Base-by-base conservation (phyloP, 2,329 filamentous ascomycete species). In the Huntiella omanensis region DNA sequence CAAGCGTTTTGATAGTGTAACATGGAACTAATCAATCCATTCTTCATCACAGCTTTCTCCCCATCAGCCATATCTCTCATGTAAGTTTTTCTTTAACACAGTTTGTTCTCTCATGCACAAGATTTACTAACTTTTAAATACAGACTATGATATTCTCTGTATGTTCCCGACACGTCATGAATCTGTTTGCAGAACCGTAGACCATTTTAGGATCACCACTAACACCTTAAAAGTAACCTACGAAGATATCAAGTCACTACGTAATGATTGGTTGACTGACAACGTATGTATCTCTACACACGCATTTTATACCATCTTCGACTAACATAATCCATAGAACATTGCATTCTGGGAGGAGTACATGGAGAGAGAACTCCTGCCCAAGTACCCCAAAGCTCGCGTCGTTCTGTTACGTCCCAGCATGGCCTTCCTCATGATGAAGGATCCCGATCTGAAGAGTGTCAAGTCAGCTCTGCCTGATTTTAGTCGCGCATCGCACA, bases 281-380 rank as follows among this genome's bases (percentile, higher is more conserved):
- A 95, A 94, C 66, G 83, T 87, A 68, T 53, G 73, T 64, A 36
- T 11, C n/a, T 1, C 7, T 33, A 36, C 6, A 10, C 43, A 8
- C n/a, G 17, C 36, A 19, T 45, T 33, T 37, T 13, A 3, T 37
- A 10, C n/a, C 39, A 51, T 50, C 43, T 53, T 43, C 17, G 17
- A 39, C 34, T n/a, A 11, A 8, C n/a, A 13, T 28, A 41, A 36
- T 49, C 33, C 33, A n/a, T 15, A 88, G 83, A 87, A 86, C 55
- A 96, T 98, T 54, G 80, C 85, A 43, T 96, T 98, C 60, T 98
- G 91, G 88, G 83, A 96, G 71, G 88, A 96, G 71, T 93, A 83
- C 59, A 77, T 98, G 53, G 91, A 98, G 62, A 83, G 78, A 51
- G 88, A 96, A 66, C 78, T 85, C 51, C 77, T 98, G 22, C 68